Evolutionary conservation across 805 yeast species (phyloP).

Genomic region (Ogataea zsoltii): DNA sequence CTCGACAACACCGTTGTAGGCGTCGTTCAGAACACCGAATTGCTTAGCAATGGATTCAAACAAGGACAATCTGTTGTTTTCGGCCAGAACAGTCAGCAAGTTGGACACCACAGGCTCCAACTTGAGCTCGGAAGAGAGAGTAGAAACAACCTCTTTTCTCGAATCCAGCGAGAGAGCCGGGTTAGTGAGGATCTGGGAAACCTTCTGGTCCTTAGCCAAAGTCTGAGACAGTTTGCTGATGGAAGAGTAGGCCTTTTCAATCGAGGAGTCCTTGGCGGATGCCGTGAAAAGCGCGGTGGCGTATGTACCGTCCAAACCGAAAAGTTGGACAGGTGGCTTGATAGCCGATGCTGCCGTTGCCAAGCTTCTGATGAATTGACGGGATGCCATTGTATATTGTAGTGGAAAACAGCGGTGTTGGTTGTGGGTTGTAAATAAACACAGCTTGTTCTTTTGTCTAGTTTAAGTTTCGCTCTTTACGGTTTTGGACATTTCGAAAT

Average conservation of each 20-base stretch:
- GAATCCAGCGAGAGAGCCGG: constrained; percentile 81
- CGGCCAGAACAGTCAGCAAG: constrained; percentile 83
- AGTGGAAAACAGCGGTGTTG: neutral
- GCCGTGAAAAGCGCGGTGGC: constrained; percentile 95
- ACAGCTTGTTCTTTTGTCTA: too few relatives aligned
- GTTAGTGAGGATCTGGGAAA: constrained; percentile 63
- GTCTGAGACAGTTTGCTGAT: constrained; percentile 58
- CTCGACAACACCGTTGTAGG: constrained; percentile 88
- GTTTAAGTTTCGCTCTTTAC: constrained; percentile 1
- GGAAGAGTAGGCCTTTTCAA: constrained; percentile 67
- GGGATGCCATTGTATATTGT: constrained; percentile 51
- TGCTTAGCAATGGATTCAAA: constrained; percentile 65
- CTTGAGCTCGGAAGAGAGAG: constrained; percentile 47
- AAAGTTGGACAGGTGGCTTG: constrained; percentile 90
- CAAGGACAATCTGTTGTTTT: constrained; percentile 86
- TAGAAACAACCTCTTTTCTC: constrained; percentile 67
- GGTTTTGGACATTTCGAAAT: constrained; percentile 10
- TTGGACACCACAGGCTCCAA: constrained; percentile 75
- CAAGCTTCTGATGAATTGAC: constrained; percentile 67
- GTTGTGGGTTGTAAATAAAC: neutral
- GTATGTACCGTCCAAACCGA: constrained; percentile 94
- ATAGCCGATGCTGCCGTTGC: constrained; percentile 60
- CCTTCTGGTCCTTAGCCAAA: constrained; percentile 62
- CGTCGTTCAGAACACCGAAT: constrained; percentile 78
- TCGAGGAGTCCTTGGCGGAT: constrained; percentile 75